A percentile compares a stretch with the other conserved stretches of the same genome.
phyloP scores from a whole-genome alignment of 495 filamentous ascomycete genomes.

The Opeltia flavorubescens region DNA sequence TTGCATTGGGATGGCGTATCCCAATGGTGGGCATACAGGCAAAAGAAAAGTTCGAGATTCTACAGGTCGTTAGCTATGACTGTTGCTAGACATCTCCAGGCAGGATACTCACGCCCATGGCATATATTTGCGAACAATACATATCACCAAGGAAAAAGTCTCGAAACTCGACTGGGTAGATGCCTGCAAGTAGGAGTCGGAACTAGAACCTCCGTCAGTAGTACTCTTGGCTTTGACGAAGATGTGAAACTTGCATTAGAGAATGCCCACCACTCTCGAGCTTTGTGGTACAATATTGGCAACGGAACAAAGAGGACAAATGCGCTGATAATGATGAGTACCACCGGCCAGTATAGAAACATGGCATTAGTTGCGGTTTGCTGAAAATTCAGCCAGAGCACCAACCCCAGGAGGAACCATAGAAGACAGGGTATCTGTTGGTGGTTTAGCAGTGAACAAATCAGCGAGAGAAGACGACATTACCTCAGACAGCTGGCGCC shows the following conservation, averaged over 20 bases:
- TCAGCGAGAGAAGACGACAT: not conserved
- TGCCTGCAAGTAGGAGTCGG: conserved; percentile 67
- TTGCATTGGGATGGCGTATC: conserved; percentile 60
- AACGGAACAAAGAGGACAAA: conserved; percentile 61
- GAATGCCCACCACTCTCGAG: conserved; percentile 69
- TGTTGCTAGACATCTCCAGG: not conserved
- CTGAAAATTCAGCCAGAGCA: conserved; percentile 79
- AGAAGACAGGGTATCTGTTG: conserved; percentile 58
- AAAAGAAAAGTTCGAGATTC: conserved; percentile 92
- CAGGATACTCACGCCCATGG: conserved; percentile 55
- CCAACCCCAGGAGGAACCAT: conserved; percentile 58
- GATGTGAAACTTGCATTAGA: conserved; percentile 49
- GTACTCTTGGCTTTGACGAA: not conserved
- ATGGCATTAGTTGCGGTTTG: conserved; percentile 47
- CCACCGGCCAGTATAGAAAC: conserved; percentile 80
- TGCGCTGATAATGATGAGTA: conserved; percentile 54
- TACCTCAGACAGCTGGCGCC: conserved; percentile 74
- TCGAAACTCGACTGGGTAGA: conserved; percentile 89
- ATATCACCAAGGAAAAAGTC: conserved; percentile 98
- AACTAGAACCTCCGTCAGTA: conserved; percentile 40
- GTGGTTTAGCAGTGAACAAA: not conserved
- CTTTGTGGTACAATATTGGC: conserved; percentile 58
- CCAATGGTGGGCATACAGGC: conserved; percentile 73
- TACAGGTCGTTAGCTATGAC: conserved; percentile 19
- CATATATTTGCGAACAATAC: conserved; percentile 87